Percentiles rank a stretch among this genome's conserved stretches.
Conservation (phyloP, 2,329 filamentous ascomycete species). For the Clonostachys byssicola region DNA sequence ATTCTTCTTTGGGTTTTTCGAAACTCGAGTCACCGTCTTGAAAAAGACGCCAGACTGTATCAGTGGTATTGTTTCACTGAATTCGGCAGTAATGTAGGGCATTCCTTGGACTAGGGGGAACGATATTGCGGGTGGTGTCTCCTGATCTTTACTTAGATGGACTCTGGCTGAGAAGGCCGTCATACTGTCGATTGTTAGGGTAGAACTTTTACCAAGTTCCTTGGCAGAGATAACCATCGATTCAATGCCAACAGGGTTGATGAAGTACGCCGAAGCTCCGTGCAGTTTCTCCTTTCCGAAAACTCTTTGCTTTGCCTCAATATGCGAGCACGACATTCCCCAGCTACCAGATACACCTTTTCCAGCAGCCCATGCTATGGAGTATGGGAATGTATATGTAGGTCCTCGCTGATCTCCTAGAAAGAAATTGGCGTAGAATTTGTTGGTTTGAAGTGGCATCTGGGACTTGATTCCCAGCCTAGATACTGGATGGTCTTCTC, state of each 20-base stretch:
- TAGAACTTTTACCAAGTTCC: conserved; percentile 62
- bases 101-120: conserved; percentile 89
- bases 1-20: conserved; percentile 53
- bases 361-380: conserved; percentile 64
- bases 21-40: conserved; percentile 55
- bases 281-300: conserved; percentile 55
- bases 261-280: conserved; percentile 66
- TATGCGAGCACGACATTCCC: conserved; percentile 75
- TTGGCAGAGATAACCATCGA: conserved; percentile 75
- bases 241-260: conserved; percentile 79
- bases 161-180: conserved; percentile 62
- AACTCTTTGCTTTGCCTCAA: conserved; percentile 62
- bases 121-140: conserved; percentile 56
- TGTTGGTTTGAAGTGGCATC: conserved; percentile 66
- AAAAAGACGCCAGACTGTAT: conserved; percentile 76
- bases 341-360: conserved; percentile 60
- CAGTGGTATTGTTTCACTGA: conserved; percentile 64
- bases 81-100: conserved; percentile 78
- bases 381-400: conserved; percentile 74
- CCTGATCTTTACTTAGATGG: conserved; percentile 54
- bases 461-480: conserved; percentile 42
- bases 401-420: conserved; percentile 66
- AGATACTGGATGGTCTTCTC: conserved; percentile 54
- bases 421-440: conserved; percentile 79
- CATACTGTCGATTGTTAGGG: conserved; percentile 46